Base-by-base conservation (phyloP, 2,329 filamentous ascomycete genomes). In the Xylaria hypoxylon region DNA sequence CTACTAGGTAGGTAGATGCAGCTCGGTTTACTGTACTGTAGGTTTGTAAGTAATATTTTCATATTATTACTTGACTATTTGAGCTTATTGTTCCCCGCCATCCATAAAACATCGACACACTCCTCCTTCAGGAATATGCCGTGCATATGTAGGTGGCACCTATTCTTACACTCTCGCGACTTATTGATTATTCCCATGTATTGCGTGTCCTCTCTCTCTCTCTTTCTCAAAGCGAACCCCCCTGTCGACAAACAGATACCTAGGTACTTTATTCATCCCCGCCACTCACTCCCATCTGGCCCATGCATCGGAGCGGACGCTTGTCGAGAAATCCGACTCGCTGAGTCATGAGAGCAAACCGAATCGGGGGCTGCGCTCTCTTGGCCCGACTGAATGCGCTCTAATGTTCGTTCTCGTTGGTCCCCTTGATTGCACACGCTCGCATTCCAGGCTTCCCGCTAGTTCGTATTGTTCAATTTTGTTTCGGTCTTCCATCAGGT, bases 71-170 rank as follows among this genome's bases (percentile, higher is more conserved):
- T 33, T 57, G 22, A 44, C 38, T 62, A 52, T 40, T 56, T 51
- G 47, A 64, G 62, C 55, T 64, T 59, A 59, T 64, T 53, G 53
- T 47, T 64, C 61, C 53, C 40, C 51, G 26, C 44, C 28, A 7
- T 51, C 58, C 33, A 24, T 35, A 48, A 45, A 26, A 33, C 35
- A 58, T 22, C 15, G 11, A 48, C 50, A 22, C 33, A 45, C 28
- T 55, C 47, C 33, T 59, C 64, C 64, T 63, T 31, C 50, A 56
- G 60, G 64, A 67, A 31, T 40, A 67, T 67, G 60, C 47, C 26
- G 55, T 59, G 50, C 55, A 63, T 57, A 13, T 38, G 52, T 57
- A 13, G 38, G 52, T 47, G 65, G 56, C 56, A 59, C 38, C n/a
- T 38, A 22, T 61, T 53, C 63, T 51, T 62, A 33, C 45, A 13